Evolutionary conservation across 495 filamentous ascomycete genomes (phyloP), one percentile per base, ranked within the genome.

Genomic region (Amphirosellinia nigrospora): DNA sequence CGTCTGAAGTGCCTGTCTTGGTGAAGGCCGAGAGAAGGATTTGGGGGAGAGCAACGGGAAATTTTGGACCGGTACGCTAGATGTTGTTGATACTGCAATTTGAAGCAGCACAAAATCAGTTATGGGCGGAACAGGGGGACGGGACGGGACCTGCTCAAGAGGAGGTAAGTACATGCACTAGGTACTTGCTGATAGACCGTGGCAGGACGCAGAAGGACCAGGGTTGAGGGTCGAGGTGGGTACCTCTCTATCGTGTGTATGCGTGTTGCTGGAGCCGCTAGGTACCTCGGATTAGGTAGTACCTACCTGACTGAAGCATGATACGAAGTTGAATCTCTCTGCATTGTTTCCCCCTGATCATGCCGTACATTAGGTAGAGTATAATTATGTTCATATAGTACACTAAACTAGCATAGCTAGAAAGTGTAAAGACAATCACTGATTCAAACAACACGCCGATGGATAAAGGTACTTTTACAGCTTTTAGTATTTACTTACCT

Each of bases 51-150:
- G 41, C 23, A 30, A 68, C 59, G 39, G 59, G 67, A 60, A 53
- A 32, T 52, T 64, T 64, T 64, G 34, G 64, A 23, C 13, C 38
- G 68, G 60, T 60, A 68, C 50, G 50, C 52, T 69, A 26, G 59
- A 53, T 19, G 60, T 70, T 62, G 66, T 64, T 58, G 68, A 70
- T 70, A 48, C 68, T 45, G 68, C 38, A 64, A 70, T 64, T 64
- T 70, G 59, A 46, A 64, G 60, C 66, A 48, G 45, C 59, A 53
- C 48, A 56, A 58, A 70, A 70, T 70, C 59, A 58, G 64, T 36
- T 34, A 19, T 41, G 63, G 63, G 34, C 43, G 56, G 7, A 64
- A 46, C 60, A 64, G 68, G 68, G 66, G 66, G 53, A 23, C n/a
- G 43, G 60, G 39, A 41, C 23, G 15, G 30, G 61, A 36, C 61